These are phyloP conservation scores for Sambucus nigra DNA, from an alignment of 129 eudicot genomes.

Conservation along the genomic window DNA sequence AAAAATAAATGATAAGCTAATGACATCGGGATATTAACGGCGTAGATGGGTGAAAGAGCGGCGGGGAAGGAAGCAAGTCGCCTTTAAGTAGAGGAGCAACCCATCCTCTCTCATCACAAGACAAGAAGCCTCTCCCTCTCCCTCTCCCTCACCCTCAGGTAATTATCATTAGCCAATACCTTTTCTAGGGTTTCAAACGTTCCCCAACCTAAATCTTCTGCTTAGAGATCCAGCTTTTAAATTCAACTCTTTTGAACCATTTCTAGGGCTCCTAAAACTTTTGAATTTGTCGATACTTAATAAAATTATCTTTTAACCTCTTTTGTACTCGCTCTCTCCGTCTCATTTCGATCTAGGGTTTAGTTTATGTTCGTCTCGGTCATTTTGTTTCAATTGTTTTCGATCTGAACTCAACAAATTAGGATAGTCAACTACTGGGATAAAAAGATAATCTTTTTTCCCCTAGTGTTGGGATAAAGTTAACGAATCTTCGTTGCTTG, in stretches of 20 bases:
- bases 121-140: constrained; percentile 15
- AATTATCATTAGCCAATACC: constrained; percentile 11
- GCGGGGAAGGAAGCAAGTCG: constrained; percentile 20
- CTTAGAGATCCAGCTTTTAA: constrained; percentile 27
- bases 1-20: background rate
- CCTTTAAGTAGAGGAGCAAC: constrained; percentile 17
- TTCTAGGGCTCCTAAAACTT: constrained; percentile 17
- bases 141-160: constrained; percentile 6
- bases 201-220: constrained; percentile 8
- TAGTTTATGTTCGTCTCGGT: background rate
- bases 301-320: background rate
- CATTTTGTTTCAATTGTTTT: background rate
- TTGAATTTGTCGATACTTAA: background rate
- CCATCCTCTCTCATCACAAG: constrained; percentile 6
- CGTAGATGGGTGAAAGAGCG: constrained; percentile 20
- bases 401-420: background rate
- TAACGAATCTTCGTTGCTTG: background rate
- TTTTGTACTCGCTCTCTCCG: background rate
- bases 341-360: constrained; percentile 18
- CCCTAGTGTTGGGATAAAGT: background rate
- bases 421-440: background rate
- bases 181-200: constrained; percentile 41
- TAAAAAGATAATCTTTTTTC: background rate
- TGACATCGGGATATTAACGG: constrained; percentile 11
- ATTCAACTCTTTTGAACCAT: constrained; percentile 13